Conservation (phyloP, 2,329 filamentous ascomycete genomes). For the Botrytis galanthina region DNA sequence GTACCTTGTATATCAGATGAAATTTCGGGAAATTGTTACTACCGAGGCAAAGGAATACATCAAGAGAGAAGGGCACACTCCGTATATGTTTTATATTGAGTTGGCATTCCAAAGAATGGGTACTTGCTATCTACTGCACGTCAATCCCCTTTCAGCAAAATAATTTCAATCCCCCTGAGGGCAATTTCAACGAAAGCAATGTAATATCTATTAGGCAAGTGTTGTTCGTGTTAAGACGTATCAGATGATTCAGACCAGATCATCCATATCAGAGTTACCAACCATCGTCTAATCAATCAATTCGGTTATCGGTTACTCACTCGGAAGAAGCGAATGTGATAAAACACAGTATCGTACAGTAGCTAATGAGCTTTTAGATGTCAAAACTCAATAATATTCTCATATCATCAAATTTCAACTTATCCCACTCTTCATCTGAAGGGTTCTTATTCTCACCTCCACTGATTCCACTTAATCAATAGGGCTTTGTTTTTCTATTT, state of each 20-base stretch:
- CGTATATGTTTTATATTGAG: neutral
- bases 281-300: constrained; percentile 2
- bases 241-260: neutral
- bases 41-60: neutral
- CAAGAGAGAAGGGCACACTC: neutral
- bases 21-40: constrained; percentile 4
- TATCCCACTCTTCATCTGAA: constrained; percentile 2
- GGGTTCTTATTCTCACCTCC: neutral
- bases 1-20: constrained; percentile 1
- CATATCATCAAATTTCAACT: constrained; percentile 5
- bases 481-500: neutral
- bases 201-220: neutral
- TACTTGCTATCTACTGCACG: neutral
- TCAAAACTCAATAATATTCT: neutral
- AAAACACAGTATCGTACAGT: neutral
- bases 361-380: neutral
- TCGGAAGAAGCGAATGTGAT: constrained; percentile 11
- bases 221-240: neutral
- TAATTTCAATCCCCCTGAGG: neutral
- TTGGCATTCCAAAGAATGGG: neutral
- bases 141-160: neutral
- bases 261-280: neutral
- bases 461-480: neutral
- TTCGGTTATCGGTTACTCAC: neutral
- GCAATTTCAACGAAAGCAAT: constrained; percentile 1